Conservation (phyloP, 805 yeast species). For the Barnettozyma wickerhamii region DNA sequence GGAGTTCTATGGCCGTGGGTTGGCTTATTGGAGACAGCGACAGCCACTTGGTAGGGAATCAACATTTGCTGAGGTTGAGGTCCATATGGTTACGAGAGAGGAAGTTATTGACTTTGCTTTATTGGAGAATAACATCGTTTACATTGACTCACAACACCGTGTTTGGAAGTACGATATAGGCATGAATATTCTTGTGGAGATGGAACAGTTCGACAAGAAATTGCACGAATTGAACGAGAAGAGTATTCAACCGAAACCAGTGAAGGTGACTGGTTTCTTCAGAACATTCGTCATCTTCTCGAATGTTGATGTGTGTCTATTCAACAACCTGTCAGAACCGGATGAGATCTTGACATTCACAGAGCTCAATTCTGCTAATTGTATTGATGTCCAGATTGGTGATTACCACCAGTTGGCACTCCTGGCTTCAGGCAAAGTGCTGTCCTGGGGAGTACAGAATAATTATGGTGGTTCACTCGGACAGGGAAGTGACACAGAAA, state of each 20-base stretch:
- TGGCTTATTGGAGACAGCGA: conserved; percentile 52
- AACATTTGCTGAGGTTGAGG: conserved; percentile 34
- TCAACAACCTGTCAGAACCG: conserved; percentile 14
- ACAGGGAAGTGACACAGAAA: conserved; percentile 36
- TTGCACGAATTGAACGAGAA: conserved; percentile 21
- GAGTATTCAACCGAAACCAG: conserved; percentile 31
- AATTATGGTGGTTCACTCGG: conserved; percentile 68
- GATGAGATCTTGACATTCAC: conserved; percentile 32
- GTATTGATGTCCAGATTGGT: conserved; percentile 59
- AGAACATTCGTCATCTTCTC: conserved; percentile 52
- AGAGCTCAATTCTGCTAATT: conserved; percentile 42
- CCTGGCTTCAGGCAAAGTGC: conserved; percentile 50
- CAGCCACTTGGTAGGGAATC: conserved; percentile 27
- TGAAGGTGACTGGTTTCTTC: conserved; percentile 52
- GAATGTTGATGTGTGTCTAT: conserved; percentile 34
- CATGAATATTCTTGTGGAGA: conserved; percentile 19
- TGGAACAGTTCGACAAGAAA: conserved; percentile 31
- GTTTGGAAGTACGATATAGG: conserved; percentile 20
- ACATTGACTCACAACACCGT: conserved; percentile 41
- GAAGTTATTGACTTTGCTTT: conserved; percentile 50
- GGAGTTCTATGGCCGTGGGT: conserved; percentile 44
- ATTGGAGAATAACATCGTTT: conserved; percentile 49
- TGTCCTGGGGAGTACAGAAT: conserved; percentile 68
- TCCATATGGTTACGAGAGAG: conserved; percentile 29
- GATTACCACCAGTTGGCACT: conserved; percentile 69